A percentile compares a stretch with the other conserved stretches of the same genome.
These are phyloP conservation scores for Lactifluus volemus DNA, from an alignment of 768 basidiomycete species.

Conservation along the genomic window DNA sequence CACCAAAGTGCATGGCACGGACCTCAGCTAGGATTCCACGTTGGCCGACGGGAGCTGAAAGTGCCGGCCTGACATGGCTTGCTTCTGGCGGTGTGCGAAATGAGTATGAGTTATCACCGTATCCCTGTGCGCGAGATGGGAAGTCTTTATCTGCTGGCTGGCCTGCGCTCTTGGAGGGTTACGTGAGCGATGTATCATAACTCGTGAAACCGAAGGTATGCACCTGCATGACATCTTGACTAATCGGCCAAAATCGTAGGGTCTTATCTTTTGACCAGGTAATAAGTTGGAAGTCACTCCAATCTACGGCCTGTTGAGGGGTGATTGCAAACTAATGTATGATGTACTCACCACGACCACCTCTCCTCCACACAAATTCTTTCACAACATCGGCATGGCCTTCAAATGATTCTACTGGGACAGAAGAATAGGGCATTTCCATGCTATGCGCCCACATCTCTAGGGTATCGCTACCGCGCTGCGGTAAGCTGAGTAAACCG, in stretches of 20 bases:
- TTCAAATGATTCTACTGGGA: slow-evolving; percentile 66
- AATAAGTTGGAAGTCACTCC: slow-evolving; percentile 51
- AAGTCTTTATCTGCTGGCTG: slow-evolving; percentile 15
- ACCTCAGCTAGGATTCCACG: slow-evolving; percentile 66
- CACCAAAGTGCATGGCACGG: slow-evolving; percentile 39
- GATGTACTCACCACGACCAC: slow-evolving; percentile 39
- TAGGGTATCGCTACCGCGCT: slow-evolving; percentile 73
- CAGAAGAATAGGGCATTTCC: slow-evolving; percentile 25
- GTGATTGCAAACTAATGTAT: background rate
- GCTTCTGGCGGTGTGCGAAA: slow-evolving; percentile 47
- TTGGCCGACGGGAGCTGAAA: slow-evolving; percentile 62
- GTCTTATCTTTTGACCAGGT: slow-evolving; percentile 90
- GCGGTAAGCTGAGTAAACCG: slow-evolving; percentile 81
- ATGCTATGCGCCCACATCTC: slow-evolving; percentile 64
- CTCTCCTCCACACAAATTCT: slow-evolving; percentile 93
- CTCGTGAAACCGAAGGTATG: slow-evolving; percentile 6
- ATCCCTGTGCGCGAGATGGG: slow-evolving; percentile 11
- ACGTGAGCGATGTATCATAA: background rate
- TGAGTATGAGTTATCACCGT: slow-evolving; percentile 31
- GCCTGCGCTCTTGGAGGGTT: slow-evolving; percentile 24
- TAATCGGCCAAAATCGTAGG: slow-evolving; percentile 84
- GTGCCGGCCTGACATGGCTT: slow-evolving; percentile 14
- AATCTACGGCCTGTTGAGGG: slow-evolving; percentile 22
- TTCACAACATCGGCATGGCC: slow-evolving; percentile 93
- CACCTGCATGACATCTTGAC: slow-evolving; percentile 60